Base-by-base conservation (phyloP, 768 basidiomycete species). In the Auricularia heimuer region DNA sequence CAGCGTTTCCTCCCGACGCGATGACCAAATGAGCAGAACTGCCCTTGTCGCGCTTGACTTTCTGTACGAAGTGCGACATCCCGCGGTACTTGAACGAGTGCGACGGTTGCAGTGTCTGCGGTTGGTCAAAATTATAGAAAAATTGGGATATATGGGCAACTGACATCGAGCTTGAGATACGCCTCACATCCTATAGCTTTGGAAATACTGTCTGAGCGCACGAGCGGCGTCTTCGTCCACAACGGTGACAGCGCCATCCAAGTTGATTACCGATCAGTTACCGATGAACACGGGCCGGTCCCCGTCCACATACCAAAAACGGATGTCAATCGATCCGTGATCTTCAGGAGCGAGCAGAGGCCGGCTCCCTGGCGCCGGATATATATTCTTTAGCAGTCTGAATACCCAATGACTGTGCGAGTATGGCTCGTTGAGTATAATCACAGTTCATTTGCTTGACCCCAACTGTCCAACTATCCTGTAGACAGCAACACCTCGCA, bases 1-100 rank as follows among this genome's bases (percentile, higher is more conserved):
- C 89, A n/a, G 88, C 90, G 70, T 92, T 91, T n/a, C 90, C 90
- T 3, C 86, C 82, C 0, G 90, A 92, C 0, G 90, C 88, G 62
- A 86, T 83, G 54, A 90, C 76, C 54, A 86, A 76, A 72, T 89
- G 90, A 4, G 85, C 77, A 35, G 72, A 70, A 12, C 79, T 71
- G 0, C 90, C 89, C 63, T 82, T 77, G 21, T 71, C 74, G 65
- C 79, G 76, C 63, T 79, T 78, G 21, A 81, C 82, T 36, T 78
- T 76, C 68, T 83, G 80, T 2, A 83, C 77, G 68, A 88, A 86
- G 65, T 80, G 78, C 21, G 87, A 86, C 39, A 90, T 79, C 4
- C 88, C 88, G 24, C 90, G 81, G 69, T 82, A 86, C 71, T 92
- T 92, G 83, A 89, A 92, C 2, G 89, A 90, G 67, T 87, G 80